Conservation (phyloP, 345 rosid species). For the Syzygium aromaticum region DNA sequence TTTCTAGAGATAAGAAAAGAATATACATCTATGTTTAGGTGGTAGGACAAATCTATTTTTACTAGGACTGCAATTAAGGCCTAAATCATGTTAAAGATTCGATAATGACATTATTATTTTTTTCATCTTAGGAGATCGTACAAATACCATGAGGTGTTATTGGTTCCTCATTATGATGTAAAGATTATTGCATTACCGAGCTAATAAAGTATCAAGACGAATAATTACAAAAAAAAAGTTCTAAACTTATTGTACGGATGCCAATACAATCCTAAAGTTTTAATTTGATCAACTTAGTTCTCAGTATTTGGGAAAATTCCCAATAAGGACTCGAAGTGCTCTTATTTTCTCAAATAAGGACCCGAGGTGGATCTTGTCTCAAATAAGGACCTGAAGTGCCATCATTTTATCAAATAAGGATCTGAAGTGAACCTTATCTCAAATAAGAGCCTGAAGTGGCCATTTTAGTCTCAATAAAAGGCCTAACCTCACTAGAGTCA, state of each 20-base stretch:
- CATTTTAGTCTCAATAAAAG: too few relatives aligned
- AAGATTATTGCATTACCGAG: background rate
- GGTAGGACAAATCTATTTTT: background rate
- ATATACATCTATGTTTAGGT: background rate
- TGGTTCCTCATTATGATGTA: background rate
- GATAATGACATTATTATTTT: background rate
- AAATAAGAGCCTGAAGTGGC: too few relatives aligned
- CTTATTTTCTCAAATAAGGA: too few relatives aligned
- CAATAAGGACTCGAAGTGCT: too few relatives aligned
- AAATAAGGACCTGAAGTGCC: too few relatives aligned
- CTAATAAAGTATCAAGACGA: background rate
- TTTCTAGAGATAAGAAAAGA: background rate
- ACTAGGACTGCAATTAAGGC: background rate
- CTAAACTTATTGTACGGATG: rapidly evolving
- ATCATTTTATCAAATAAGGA: too few relatives aligned
- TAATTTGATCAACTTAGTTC: too few relatives aligned
- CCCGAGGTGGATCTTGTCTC: too few relatives aligned
- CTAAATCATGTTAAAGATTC: background rate
- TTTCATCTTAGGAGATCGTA: background rate
- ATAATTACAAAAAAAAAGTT: background rate
- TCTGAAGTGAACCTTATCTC: too few relatives aligned
- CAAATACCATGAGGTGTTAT: background rate
- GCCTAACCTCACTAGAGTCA: too few relatives aligned
- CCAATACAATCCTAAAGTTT: background rate
- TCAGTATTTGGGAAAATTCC: too few relatives aligned